Conservation (phyloP, 192 early-diverging fungal species). For the Backusella liffmaniae region DNA sequence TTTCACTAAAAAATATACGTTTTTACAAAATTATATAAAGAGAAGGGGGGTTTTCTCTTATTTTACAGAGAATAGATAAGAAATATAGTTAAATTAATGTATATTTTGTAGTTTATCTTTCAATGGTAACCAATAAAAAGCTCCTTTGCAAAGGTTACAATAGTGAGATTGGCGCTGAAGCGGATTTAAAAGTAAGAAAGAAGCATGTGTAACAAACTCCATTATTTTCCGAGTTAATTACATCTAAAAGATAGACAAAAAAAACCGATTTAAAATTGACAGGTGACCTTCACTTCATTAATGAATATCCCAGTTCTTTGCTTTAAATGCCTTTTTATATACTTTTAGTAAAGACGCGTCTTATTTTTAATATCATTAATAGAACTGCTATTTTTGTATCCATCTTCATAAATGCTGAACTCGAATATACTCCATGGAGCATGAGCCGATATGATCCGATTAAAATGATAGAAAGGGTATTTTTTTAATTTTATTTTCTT, state of each 20-base stretch:
- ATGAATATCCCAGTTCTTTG: too few species aligned
- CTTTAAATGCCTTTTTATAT: too few species aligned
- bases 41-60: neutral
- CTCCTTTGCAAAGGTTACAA: neutral
- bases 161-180: neutral
- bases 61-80: conserved; percentile 3
- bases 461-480: neutral
- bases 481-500: neutral
- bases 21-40: neutral
- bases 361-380: neutral
- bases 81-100: neutral
- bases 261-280: neutral
- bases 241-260: neutral
- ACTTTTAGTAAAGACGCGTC: neutral
- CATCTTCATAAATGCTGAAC: neutral
- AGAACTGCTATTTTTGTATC: neutral
- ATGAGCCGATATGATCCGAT: conserved; percentile 2
- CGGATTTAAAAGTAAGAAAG: conserved; percentile 5
- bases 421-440: neutral
- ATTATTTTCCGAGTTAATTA: neutral
- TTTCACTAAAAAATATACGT: neutral
- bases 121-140: neutral
- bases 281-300: neutral
- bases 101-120: neutral
- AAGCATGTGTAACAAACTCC: neutral